A percentile compares a stretch with the other conserved stretches of the same genome.
phyloP scores from a whole-genome alignment of 345 rosid genomes.

The Clausena lansium region DNA sequence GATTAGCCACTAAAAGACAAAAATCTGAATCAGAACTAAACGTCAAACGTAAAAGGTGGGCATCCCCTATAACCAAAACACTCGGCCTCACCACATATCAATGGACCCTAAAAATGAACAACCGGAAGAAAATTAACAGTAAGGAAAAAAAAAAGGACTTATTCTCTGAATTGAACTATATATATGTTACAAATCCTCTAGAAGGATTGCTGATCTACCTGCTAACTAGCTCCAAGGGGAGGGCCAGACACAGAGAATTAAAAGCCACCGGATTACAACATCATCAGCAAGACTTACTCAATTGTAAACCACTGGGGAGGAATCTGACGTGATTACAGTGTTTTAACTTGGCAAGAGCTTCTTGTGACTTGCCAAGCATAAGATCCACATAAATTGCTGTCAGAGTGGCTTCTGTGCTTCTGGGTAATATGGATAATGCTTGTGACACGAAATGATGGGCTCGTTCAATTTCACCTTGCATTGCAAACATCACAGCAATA shows the following conservation, averaged over 20 bases:
- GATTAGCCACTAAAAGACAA: conserved; percentile 24
- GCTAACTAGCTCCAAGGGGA: conserved; percentile 31
- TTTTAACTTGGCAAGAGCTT: conserved; percentile 78
- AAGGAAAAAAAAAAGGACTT: conserved; percentile 20
- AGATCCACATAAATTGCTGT: conserved; percentile 81
- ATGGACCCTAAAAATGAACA: conserved; percentile 39
- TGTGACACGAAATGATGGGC: conserved; percentile 58
- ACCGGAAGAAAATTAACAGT: not conserved
- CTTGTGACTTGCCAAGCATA: conserved; percentile 68
- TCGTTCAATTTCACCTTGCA: conserved; percentile 69
- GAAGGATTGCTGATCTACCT: conserved; percentile 52
- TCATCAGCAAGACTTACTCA: conserved; percentile 27
- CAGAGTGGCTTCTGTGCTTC: conserved; percentile 64
- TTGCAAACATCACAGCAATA: conserved; percentile 64
- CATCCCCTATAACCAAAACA: conserved; percentile 56
- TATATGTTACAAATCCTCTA: conserved; percentile 66
- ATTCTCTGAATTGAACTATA: conserved; percentile 56
- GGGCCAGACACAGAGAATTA: conserved; percentile 26
- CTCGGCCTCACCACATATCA: conserved; percentile 45
- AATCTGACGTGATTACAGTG: conserved; percentile 67
- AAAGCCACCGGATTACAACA: conserved; percentile 20
- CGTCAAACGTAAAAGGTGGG: conserved; percentile 43
- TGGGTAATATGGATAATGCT: conserved; percentile 60
- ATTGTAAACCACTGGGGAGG: conserved; percentile 40
- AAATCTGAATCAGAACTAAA: conserved; percentile 35